phyloP scores from a whole-genome alignment of 768 basidiomycete species.

The Tricholomella constricta region DNA sequence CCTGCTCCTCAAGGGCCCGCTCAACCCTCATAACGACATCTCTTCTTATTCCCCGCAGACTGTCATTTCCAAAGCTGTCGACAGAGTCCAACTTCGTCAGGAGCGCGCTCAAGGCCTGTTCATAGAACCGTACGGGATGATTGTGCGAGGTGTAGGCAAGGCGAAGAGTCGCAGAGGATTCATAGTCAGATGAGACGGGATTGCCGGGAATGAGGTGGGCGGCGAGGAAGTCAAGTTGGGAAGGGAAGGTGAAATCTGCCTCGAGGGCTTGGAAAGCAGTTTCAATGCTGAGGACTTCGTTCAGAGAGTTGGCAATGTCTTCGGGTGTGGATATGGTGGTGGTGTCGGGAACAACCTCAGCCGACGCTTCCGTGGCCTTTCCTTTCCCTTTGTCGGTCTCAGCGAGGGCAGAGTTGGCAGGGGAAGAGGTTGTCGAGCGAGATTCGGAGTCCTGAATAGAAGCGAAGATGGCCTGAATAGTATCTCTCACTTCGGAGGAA shows the following conservation, averaged over 20 bases:
- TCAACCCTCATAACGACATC: conserved; percentile 58
- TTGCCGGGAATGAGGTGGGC: conserved; percentile 30
- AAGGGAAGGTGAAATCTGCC: conserved; percentile 41
- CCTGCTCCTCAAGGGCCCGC: conserved; percentile 54
- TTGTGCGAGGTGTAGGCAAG: conserved; percentile 63
- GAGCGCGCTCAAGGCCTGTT: conserved; percentile 58
- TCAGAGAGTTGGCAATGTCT: conserved; percentile 36
- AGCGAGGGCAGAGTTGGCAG: conserved; percentile 3
- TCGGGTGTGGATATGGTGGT: conserved; percentile 23
- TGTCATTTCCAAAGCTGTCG: conserved; percentile 58
- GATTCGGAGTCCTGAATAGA: conserved; percentile 29
- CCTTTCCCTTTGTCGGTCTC: conserved; percentile 39
- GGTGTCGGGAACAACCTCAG: conserved; percentile 11
- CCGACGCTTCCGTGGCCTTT: conserved; percentile 23
- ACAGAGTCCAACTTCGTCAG: conserved; percentile 61
- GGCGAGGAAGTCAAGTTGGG: conserved; percentile 42
- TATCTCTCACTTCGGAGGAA: conserved; percentile 38
- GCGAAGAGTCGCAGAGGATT: conserved; percentile 27
- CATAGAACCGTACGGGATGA: conserved; percentile 61
- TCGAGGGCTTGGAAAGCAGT: conserved; percentile 39
- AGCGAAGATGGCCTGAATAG: conserved; percentile 40
- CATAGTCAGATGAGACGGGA: conserved; percentile 19
- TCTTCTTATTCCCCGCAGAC: conserved; percentile 53
- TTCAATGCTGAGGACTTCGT: conserved; percentile 42
- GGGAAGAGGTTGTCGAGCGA: neutral